A percentile compares a stretch with the other conserved stretches of the same genome.
phyloP scores from a whole-genome alignment of 2,329 filamentous ascomycete species.

The Periconia sp. region DNA sequence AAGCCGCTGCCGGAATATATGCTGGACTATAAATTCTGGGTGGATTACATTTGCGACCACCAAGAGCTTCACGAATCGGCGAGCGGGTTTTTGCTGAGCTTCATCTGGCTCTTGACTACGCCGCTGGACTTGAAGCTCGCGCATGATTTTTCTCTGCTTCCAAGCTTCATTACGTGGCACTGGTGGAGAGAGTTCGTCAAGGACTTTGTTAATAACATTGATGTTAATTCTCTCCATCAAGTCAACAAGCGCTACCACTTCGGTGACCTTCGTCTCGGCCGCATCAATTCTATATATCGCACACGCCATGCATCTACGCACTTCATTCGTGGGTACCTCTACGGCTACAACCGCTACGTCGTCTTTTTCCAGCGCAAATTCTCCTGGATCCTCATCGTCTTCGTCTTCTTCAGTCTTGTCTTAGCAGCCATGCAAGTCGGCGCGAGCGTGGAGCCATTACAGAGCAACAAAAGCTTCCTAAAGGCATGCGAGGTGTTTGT shows the following conservation, averaged over 20 bases:
- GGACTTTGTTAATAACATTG: slow-evolving; percentile 30
- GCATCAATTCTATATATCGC: slow-evolving; percentile 46
- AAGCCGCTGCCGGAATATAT: slow-evolving; percentile 44
- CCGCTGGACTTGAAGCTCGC: slow-evolving; percentile 43
- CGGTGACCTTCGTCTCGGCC: slow-evolving; percentile 40
- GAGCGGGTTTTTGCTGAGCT: slow-evolving; percentile 40
- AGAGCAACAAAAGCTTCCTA: slow-evolving; percentile 29
- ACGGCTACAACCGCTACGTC: slow-evolving; percentile 47
- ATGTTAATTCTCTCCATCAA: slow-evolving; percentile 39
- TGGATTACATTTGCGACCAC: slow-evolving; percentile 27
- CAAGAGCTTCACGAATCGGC: slow-evolving; percentile 30
- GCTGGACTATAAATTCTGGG: slow-evolving; percentile 38
- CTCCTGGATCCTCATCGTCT: slow-evolving; percentile 44
- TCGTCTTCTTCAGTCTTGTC: slow-evolving; percentile 45
- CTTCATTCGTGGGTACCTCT: slow-evolving; percentile 47
- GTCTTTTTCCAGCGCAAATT: slow-evolving; percentile 49
- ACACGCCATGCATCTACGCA: slow-evolving; percentile 37
- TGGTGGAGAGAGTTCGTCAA: slow-evolving; percentile 42
- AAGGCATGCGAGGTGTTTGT: slow-evolving; percentile 40
- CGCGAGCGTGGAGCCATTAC: slow-evolving; percentile 29
- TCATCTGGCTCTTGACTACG: slow-evolving; percentile 42
- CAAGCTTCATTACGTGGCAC: slow-evolving; percentile 37
- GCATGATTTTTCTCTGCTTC: slow-evolving; percentile 34
- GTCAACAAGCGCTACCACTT: slow-evolving; percentile 47
- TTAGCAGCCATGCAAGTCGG: slow-evolving; percentile 48